These are phyloP conservation scores for Kalanchoe fedtschenkoi DNA, from an alignment of 164 flowering plant genomes.

Conservation along the genomic window DNA sequence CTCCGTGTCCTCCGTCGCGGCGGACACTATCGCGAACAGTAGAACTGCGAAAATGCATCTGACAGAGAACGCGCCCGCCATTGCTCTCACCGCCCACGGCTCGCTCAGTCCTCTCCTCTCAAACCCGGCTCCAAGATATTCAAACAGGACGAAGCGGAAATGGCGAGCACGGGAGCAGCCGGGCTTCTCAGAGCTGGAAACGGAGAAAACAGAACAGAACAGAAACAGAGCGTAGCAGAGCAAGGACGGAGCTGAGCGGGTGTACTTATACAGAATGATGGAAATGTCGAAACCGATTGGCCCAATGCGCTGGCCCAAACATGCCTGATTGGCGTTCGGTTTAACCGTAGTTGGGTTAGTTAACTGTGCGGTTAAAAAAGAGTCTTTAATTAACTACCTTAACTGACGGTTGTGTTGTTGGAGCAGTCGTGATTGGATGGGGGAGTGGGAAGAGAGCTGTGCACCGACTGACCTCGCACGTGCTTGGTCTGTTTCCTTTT, in stretches of 20 bases:
- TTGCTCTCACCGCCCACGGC: background rate
- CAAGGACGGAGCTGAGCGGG: background rate
- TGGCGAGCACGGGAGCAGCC: too few species aligned
- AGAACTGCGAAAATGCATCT: background rate
- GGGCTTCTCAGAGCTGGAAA: background rate
- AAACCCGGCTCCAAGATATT: too few species aligned
- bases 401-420: background rate
- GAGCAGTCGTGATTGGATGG: too few species aligned
- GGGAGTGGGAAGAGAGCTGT: background rate
- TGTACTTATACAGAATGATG: background rate
- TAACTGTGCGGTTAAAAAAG: background rate
- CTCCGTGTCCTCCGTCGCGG: background rate
- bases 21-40: background rate
- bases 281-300: background rate
- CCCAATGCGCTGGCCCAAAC: background rate
- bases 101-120: too few species aligned
- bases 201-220: background rate
- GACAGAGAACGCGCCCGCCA: background rate
- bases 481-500: background rate
- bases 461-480: slow-evolving; percentile 1
- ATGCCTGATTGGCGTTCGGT: slow-evolving; percentile 1
- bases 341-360: background rate
- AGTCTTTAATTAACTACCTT: slow-evolving; percentile 1
- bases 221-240: background rate
- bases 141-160: too few species aligned